Conservation (phyloP, 257 asterid species). For the Solanum verrucosum region DNA sequence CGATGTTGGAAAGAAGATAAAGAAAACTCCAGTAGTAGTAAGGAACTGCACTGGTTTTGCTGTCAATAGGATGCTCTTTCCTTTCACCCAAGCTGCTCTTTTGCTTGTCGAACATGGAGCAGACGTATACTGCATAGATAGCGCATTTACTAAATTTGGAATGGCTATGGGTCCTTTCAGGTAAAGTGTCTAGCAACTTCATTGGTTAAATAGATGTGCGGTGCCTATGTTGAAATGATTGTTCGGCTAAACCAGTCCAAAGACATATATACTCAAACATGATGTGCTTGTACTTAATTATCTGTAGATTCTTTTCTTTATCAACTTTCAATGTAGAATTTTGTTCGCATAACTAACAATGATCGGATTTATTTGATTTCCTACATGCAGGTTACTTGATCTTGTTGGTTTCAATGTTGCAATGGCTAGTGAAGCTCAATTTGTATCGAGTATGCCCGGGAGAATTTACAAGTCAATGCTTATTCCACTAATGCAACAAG, state of each 20-base stretch:
- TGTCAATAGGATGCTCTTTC: conserved; percentile 91
- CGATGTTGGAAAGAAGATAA: conserved; percentile 84
- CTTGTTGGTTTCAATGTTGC: conserved; percentile 94
- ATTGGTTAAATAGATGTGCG: neutral
- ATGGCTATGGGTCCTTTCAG: conserved; percentile 99
- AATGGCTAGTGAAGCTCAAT: conserved; percentile 74
- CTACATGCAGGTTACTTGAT: conserved; percentile 57
- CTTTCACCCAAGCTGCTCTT: conserved; percentile 85
- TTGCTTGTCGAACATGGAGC: conserved; percentile 83
- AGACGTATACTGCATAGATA: conserved; percentile 70
- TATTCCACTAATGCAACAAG: conserved; percentile 86
- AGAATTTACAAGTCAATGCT: conserved; percentile 82
- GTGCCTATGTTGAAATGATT: neutral
- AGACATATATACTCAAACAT: neutral
- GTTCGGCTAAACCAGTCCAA: neutral
- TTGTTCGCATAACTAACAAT: neutral
- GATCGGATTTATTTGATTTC: neutral
- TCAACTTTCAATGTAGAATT: neutral
- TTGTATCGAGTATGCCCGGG: conserved; percentile 63
- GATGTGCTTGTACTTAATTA: neutral
- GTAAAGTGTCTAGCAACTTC: conserved; percentile 12
- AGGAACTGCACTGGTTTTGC: conserved; percentile 98
- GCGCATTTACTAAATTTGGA: conserved; percentile 73
- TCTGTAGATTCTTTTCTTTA: neutral
- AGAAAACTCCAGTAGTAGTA: conserved; percentile 90